Evolutionary conservation across 2,329 filamentous ascomycete genomes (phyloP).

Genomic region (Waltergamsia citrina): DNA sequence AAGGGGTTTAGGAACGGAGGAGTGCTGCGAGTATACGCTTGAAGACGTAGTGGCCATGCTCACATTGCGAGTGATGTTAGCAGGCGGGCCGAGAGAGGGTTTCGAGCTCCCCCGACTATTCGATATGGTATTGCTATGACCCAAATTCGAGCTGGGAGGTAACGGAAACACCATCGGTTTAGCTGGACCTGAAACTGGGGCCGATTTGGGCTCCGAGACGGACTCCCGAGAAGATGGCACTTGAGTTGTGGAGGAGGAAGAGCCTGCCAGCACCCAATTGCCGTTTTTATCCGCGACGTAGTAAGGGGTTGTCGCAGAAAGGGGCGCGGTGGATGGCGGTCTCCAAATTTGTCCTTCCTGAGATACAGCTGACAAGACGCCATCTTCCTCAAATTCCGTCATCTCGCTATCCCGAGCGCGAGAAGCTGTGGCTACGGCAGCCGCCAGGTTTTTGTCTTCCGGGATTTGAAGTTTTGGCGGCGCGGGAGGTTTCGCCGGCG

Average conservation of each 20-base stretch:
- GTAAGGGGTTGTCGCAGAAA: conserved; percentile 32
- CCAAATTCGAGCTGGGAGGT: too few species aligned
- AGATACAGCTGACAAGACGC: conserved; percentile 22
- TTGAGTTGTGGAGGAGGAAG: too few species aligned
- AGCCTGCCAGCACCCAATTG: conserved; percentile 41
- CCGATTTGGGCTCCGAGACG: conserved; percentile 2
- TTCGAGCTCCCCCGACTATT: too few species aligned
- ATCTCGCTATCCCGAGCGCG: conserved; percentile 31
- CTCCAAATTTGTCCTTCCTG: conserved; percentile 37
- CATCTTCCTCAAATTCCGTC: conserved; percentile 44
- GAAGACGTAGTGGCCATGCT: conserved; percentile 11
- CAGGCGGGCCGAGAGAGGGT: conserved; percentile 14
- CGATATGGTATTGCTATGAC: too few species aligned
- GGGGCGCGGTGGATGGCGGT: conserved; percentile 34
- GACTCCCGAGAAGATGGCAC: conserved; percentile 8
- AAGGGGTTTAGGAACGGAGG: conserved; percentile 7
- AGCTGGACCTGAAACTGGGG: neutral
- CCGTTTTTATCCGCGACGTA: conserved; percentile 43
- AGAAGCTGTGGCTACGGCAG: conserved; percentile 4
- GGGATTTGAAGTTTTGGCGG: conserved; percentile 20
- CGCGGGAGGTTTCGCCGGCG: conserved; percentile 4
- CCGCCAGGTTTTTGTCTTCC: conserved; percentile 4
- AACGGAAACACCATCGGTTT: neutral
- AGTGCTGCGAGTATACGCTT: conserved; percentile 25
- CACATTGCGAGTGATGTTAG: conserved; percentile 18